phyloP scores from a whole-genome alignment of 2,329 filamentous ascomycete genomes.

The Colletotrichum australisinense region DNA sequence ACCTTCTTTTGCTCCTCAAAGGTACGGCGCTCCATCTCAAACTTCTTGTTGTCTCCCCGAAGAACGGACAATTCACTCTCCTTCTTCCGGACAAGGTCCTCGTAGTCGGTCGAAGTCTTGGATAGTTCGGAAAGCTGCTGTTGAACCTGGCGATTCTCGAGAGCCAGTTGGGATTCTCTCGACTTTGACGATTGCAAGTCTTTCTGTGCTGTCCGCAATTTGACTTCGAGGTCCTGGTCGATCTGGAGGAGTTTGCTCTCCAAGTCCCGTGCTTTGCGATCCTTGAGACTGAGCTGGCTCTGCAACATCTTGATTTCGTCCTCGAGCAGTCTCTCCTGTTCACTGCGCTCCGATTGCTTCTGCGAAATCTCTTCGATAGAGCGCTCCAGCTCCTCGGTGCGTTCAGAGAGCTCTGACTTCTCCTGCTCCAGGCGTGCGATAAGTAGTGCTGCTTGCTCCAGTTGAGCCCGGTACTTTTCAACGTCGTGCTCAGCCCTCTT shows the following conservation, averaged over 20 bases:
- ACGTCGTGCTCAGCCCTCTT: slow-evolving; percentile 89
- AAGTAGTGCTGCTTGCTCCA: slow-evolving; percentile 91
- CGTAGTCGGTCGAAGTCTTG: slow-evolving; percentile 92
- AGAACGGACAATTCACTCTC: slow-evolving; percentile 92
- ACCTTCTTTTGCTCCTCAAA: slow-evolving; percentile 83
- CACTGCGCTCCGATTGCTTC: slow-evolving; percentile 78
- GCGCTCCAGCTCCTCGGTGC: slow-evolving; percentile 75
- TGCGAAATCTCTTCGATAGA: slow-evolving; percentile 78
- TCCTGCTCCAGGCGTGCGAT: slow-evolving; percentile 89
- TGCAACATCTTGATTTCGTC: slow-evolving; percentile 92
- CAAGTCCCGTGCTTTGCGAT: slow-evolving; percentile 88
- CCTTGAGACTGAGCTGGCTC: slow-evolving; percentile 89
- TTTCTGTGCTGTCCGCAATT: slow-evolving; percentile 81
- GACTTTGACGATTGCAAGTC: slow-evolving; percentile 80
- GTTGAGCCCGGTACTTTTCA: slow-evolving; percentile 80
- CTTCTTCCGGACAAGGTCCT: slow-evolving; percentile 92
- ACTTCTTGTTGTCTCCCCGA: slow-evolving; percentile 84
- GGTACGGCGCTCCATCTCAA: slow-evolving; percentile 81
- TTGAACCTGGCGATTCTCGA: slow-evolving; percentile 85
- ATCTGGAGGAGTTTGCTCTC: slow-evolving; percentile 85
- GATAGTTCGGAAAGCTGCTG: slow-evolving; percentile 89
- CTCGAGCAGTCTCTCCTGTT: slow-evolving; percentile 79
- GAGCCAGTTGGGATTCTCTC: slow-evolving; percentile 79
- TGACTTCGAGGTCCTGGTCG: slow-evolving; percentile 90
- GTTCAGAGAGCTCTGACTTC: slow-evolving; percentile 78